Conservation (phyloP, 306 rosid species). For the Potentilla sterilis region DNA sequence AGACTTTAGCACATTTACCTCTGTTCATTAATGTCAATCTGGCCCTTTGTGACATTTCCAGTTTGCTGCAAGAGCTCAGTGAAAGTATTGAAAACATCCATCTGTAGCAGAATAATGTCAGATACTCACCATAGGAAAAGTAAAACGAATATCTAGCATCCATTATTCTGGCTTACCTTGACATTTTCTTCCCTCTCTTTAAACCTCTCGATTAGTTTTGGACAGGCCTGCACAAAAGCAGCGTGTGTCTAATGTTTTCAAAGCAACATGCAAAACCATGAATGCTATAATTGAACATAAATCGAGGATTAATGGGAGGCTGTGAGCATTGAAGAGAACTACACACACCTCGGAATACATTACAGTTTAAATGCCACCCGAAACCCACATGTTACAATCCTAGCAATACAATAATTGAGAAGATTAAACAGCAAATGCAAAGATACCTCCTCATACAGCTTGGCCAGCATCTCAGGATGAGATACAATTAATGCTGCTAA, state of each 20-base stretch:
- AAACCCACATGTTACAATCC: background rate
- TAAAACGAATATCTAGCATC: slow-evolving; percentile 11
- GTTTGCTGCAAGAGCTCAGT: slow-evolving; percentile 96
- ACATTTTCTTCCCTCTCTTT: slow-evolving; percentile 99
- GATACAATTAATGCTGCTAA: slow-evolving; percentile 93
- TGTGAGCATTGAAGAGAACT: background rate
- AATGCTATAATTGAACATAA: background rate
- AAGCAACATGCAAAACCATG: background rate
- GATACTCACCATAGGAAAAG: slow-evolving; percentile 24
- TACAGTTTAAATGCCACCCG: background rate
- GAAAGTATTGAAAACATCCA: slow-evolving; percentile 94
- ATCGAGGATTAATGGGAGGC: background rate
- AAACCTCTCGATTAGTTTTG: slow-evolving; percentile 92
- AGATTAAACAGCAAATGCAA: slow-evolving; percentile 8
- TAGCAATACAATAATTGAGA: background rate
- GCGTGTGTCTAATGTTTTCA: slow-evolving; percentile 22
- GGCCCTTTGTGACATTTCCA: slow-evolving; percentile 96
- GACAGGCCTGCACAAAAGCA: slow-evolving; percentile 74
- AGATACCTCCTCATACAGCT: slow-evolving; percentile 86
- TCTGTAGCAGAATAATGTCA: slow-evolving; percentile 58
- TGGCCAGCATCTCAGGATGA: slow-evolving; percentile 93
- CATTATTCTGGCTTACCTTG: slow-evolving; percentile 52
- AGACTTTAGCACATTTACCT: slow-evolving; percentile 56
- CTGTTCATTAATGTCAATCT: slow-evolving; percentile 66
- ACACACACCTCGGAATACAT: background rate